Percentiles rank a stretch among this genome's conserved stretches.
These are phyloP conservation scores for Clarireedia homoeocarpa DNA, from an alignment of 2,329 filamentous ascomycete genomes.

Conservation along the genomic window DNA sequence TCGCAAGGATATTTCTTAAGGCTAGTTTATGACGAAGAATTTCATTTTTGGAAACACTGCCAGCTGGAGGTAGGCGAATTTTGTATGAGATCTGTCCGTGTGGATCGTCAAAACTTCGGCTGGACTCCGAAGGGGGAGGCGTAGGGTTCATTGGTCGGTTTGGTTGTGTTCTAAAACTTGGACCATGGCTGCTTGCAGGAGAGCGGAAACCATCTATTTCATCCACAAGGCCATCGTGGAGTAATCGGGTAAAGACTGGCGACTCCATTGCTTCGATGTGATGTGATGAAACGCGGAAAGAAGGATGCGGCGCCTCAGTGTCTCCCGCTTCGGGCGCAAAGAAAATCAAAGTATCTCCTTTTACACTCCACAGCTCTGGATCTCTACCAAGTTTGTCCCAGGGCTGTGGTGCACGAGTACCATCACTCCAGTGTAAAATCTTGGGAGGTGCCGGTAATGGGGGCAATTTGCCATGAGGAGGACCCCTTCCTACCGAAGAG, in stretches of 20 bases:
- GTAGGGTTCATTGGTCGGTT: neutral
- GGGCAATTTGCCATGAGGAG: neutral
- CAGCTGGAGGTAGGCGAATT: constrained; percentile 54
- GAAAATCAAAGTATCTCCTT: constrained; percentile 52
- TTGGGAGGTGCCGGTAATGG: neutral
- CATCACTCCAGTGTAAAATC: neutral
- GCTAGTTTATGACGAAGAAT: constrained; percentile 54
- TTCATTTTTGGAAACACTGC: constrained; percentile 39
- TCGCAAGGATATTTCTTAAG: constrained; percentile 60
- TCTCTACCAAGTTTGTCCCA: constrained; percentile 5
- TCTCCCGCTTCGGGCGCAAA: constrained; percentile 38
- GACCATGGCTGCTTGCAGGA: neutral
- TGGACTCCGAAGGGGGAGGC: constrained; percentile 4
- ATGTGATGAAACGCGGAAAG: constrained; percentile 50
- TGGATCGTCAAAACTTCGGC: constrained; percentile 8
- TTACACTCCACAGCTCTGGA: constrained; percentile 41
- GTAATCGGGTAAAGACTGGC: constrained; percentile 42
- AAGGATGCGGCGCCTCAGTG: constrained; percentile 37
- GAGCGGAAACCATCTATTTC: constrained; percentile 34
- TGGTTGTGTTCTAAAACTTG: neutral
- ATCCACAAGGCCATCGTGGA: constrained; percentile 48
- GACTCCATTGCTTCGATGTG: constrained; percentile 52
- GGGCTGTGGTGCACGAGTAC: neutral
- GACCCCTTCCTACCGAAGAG: neutral
- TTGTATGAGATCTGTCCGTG: constrained; percentile 46